Evolutionary conservation across 192 early-diverging fungal species (phyloP).

Genomic region (Entomortierella lignicola): DNA sequence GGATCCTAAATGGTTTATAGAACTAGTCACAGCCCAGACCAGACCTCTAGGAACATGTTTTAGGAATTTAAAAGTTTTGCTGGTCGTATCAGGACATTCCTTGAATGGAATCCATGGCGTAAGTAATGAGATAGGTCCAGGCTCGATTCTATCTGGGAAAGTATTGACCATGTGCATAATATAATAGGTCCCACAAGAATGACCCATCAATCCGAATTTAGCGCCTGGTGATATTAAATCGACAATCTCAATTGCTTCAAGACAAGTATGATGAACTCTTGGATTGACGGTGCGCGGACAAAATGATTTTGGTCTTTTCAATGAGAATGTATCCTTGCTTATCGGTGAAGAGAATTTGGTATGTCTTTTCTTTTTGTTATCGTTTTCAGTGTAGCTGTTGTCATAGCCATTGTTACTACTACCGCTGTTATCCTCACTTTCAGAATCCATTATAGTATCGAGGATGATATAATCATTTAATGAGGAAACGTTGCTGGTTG

Average conservation of each 20-base stretch:
- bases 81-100: conserved; percentile 47
- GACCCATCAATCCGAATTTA: conserved; percentile 44
- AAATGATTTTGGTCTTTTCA: neutral
- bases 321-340: neutral
- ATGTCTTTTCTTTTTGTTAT: neutral
- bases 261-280: conserved; percentile 28
- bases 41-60: conserved; percentile 42
- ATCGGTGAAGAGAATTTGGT: no score
- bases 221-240: conserved; percentile 24
- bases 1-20: conserved; percentile 47
- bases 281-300: conserved; percentile 10
- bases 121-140: conserved; percentile 30
- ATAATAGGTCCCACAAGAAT: conserved; percentile 50
- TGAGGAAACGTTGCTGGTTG: no score
- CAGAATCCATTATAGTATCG: neutral
- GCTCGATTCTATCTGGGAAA: conserved; percentile 20
- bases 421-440: neutral
- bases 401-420: neutral
- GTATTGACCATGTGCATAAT: conserved; percentile 39
- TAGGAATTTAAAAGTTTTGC: conserved; percentile 47
- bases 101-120: conserved; percentile 53
- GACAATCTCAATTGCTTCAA: conserved; percentile 26
- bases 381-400: no score
- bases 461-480: neutral
- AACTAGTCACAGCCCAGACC: conserved; percentile 52